A percentile compares a stretch with the other conserved stretches of the same genome.
Evolutionary conservation across 106 monocot genomes (phyloP).

Genomic region (Triglochin maritima): DNA sequence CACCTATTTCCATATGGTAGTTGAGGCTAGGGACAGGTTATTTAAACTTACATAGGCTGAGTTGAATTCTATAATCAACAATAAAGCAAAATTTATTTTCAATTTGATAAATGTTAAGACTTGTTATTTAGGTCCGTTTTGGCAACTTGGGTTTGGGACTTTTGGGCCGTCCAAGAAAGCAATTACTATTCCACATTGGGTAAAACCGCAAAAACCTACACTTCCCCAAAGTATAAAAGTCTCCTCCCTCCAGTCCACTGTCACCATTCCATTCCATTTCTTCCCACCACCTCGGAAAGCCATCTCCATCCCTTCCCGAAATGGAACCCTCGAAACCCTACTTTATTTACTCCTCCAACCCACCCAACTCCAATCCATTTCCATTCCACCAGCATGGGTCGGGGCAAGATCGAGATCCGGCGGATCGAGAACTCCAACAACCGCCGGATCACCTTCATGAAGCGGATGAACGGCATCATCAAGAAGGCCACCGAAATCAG

Average conservation of each 20-base stretch:
- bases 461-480: slow-evolving; percentile 83
- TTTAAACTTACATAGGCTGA: too few species aligned
- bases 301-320: slow-evolving; percentile 2
- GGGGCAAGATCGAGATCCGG: slow-evolving; percentile 98
- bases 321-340: slow-evolving; percentile 5
- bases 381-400: slow-evolving; percentile 31
- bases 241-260: not conserved
- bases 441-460: slow-evolving; percentile 89
- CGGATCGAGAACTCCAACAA: slow-evolving; percentile 92
- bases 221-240: not conserved
- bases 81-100: not conserved
- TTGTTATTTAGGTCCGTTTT: not conserved
- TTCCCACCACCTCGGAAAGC: slow-evolving; percentile 7
- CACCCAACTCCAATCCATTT: not conserved
- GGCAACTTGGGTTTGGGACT: too few species aligned
- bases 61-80: too few species aligned
- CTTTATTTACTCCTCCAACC: not conserved
- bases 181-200: too few species aligned
- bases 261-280: not conserved
- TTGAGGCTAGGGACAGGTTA: too few species aligned
- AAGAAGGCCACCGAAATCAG: slow-evolving; percentile 98
- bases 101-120: not conserved
- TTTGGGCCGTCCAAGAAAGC: too few species aligned
- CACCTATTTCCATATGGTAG: too few species aligned
- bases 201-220: not conserved